Percentiles rank a stretch among this genome's conserved stretches.
Evolutionary conservation across 805 yeast genomes (phyloP).

Genomic region (Candida tallmaniae): DNA sequence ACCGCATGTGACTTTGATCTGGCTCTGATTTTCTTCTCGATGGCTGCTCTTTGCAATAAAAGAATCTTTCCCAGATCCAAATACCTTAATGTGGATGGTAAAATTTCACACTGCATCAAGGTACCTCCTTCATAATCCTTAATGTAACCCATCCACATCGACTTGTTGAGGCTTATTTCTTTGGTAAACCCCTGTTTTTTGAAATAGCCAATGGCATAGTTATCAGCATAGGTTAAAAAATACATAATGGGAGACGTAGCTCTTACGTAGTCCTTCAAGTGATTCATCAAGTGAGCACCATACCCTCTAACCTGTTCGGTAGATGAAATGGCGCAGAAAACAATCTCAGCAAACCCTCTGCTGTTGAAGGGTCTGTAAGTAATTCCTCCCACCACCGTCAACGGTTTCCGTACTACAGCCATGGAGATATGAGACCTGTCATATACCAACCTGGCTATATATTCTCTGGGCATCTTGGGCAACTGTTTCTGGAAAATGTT

Average conservation of each 20-base stretch:
- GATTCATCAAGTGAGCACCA: slow-evolving; percentile 99
- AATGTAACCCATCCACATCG: slow-evolving; percentile 96
- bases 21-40: slow-evolving; percentile 74
- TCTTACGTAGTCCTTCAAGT: slow-evolving; percentile 89
- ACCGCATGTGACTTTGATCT: slow-evolving; percentile 76
- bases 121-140: slow-evolving; percentile 99
- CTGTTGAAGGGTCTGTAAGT: slow-evolving; percentile 92
- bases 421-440: slow-evolving; percentile 92
- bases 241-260: slow-evolving; percentile 59
- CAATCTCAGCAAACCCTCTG: slow-evolving; percentile 94
- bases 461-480: slow-evolving; percentile 98
- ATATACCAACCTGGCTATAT: slow-evolving; percentile 89
- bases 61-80: slow-evolving; percentile 84
- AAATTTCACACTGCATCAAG: slow-evolving; percentile 93
- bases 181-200: slow-evolving; percentile 98
- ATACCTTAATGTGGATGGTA: slow-evolving; percentile 77
- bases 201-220: slow-evolving; percentile 97
- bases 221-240: slow-evolving; percentile 66
- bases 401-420: slow-evolving; percentile 91
- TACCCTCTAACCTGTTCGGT: slow-evolving; percentile 98
- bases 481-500: slow-evolving; percentile 95
- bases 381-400: slow-evolving; percentile 96
- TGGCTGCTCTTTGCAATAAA: slow-evolving; percentile 86
- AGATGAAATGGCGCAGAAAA: slow-evolving; percentile 95
- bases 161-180: slow-evolving; percentile 80